phyloP scores from a whole-genome alignment of 148 eudicot genomes.

The Drosera capensis region DNA sequence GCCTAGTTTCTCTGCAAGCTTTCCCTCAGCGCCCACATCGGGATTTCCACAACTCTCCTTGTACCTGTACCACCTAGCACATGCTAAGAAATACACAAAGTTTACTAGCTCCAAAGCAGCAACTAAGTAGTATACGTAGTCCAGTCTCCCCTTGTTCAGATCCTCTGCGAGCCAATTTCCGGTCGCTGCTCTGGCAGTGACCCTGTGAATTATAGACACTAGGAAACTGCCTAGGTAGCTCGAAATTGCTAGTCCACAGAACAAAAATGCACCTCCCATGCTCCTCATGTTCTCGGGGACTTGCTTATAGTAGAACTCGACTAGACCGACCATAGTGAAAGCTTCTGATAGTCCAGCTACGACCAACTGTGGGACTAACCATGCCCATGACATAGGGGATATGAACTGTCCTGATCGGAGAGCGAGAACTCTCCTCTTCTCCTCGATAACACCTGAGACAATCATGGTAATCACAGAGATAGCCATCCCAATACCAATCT shows the following conservation, averaged over 20 bases:
- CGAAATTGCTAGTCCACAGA: constrained; percentile 49
- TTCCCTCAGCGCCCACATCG: neutral
- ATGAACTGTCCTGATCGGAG: constrained; percentile 24
- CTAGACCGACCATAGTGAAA: constrained; percentile 45
- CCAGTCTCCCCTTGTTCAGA: constrained; percentile 59
- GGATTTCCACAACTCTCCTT: constrained; percentile 18
- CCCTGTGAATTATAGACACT: constrained; percentile 41
- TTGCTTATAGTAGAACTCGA: constrained; percentile 83
- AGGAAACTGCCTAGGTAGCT: constrained; percentile 53
- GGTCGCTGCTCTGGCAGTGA: constrained; percentile 17
- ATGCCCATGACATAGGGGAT: constrained; percentile 60
- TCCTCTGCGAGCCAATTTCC: constrained; percentile 65
- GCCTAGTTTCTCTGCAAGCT: neutral
- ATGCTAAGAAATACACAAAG: constrained; percentile 30
- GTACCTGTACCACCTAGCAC: constrained; percentile 62
- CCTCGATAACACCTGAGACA: constrained; percentile 44
- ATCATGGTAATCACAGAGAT: constrained; percentile 33
- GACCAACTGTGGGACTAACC: constrained; percentile 48
- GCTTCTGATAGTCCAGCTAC: constrained; percentile 61
- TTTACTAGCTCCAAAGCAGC: constrained; percentile 35
- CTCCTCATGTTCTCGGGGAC: constrained; percentile 96
- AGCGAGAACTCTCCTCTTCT: constrained; percentile 29
- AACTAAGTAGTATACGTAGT: constrained; percentile 43
- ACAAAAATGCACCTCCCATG: constrained; percentile 54
- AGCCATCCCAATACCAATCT: constrained; percentile 58